Base-by-base conservation (phyloP, 441 rosid species). In the Erysimum pusillum region DNA sequence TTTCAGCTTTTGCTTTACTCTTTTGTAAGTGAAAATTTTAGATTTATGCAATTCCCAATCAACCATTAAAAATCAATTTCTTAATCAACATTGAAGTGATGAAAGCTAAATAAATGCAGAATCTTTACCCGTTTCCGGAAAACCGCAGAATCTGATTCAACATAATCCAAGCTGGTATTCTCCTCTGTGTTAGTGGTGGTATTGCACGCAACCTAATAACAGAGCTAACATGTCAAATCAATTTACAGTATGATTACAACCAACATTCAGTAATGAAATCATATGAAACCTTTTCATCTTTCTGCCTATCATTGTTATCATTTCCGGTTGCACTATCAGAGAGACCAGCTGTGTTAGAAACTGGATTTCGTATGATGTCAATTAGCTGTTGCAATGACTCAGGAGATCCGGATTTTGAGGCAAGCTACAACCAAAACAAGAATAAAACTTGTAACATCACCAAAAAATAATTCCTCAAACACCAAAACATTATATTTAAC, bases 351-450 rank as follows among this genome's bases (percentile, higher is more conserved):
- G 67, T 57, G 80, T 71, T 87, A 59, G 86, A 70, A 74, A 79
- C 84, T 74, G 97, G 98, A 81, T 91, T 91, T 80, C 86, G 87
- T 62, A 91, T 84, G 71, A 87, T 81, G 90, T 92, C 98, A 81
- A 96, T 83, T 74, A 96, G 83, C 68, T 90, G 96, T 80, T 87
- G 96, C 79, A 96, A 76, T 52, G 96, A 87, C 77, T 96, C 98
- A 0, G 88, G 77, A 72, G 97, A 87, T 75, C 98, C 99, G 73
- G 96, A 83, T 84, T 90, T 96, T 75, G 90, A 71, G 38, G 94
- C 91, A 82, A 92, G 84, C 99, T 96, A 85, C 79, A 84, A 52
- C 56, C 58, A 54, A 69, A 75, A 38, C 59, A 75, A 51, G 53
- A 48, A 42, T 48, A 12, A 20, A 65, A 51, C 3, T 32, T 41